A percentile compares a stretch with the other conserved stretches of the same genome.
phyloP scores from a whole-genome alignment of 2,329 filamentous ascomycete species.

The Cordyceps farinosa region DNA sequence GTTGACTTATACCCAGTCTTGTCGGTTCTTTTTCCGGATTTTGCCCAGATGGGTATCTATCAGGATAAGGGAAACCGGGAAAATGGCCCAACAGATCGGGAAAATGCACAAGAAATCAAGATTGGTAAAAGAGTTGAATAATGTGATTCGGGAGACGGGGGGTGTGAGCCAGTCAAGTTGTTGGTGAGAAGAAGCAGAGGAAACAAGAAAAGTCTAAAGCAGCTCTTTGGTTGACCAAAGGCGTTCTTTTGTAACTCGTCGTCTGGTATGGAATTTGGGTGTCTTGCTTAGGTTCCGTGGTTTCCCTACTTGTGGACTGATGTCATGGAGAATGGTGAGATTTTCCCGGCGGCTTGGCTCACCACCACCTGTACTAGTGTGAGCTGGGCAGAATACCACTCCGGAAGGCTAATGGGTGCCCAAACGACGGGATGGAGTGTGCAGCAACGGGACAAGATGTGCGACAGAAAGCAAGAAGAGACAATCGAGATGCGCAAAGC shows the following conservation, averaged over 20 bases:
- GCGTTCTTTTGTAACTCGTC: background rate
- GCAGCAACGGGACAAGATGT: background rate
- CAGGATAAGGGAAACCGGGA: no score
- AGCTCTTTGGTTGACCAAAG: background rate
- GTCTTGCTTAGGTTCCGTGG: background rate
- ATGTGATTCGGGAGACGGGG: no score
- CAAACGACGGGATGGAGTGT: background rate
- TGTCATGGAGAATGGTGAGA: slow-evolving; percentile 14
- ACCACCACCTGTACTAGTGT: background rate
- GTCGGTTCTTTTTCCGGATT: background rate
- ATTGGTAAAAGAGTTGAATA: no score
- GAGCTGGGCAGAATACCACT: background rate
- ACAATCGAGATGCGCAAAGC: no score
- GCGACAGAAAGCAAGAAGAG: background rate
- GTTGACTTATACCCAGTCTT: slow-evolving; percentile 1
- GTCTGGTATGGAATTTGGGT: background rate
- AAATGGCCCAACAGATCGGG: background rate
- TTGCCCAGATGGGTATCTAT: background rate
- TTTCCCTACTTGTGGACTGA: slow-evolving; percentile 17
- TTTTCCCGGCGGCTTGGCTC: background rate
- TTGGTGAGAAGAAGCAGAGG: no score
- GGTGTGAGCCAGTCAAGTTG: no score
- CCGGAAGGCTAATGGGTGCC: background rate
- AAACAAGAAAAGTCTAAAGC: no score
- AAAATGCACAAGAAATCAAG: background rate